These are phyloP conservation scores for Leccinum broughii DNA, from an alignment of 768 basidiomycete species.

Conservation along the genomic window DNA sequence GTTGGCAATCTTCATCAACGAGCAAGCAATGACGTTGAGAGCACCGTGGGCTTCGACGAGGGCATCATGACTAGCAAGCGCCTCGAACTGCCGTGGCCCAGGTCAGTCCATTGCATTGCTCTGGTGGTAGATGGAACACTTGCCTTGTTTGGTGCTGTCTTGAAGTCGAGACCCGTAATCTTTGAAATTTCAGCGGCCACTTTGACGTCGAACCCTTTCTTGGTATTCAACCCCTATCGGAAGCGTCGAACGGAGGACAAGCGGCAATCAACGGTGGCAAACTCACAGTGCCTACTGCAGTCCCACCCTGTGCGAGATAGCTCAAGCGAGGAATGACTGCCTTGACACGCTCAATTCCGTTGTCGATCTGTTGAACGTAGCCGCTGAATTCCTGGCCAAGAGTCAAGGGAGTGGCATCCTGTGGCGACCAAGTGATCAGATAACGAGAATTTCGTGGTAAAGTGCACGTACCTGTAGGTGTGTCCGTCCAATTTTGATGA, in stretches of 20 bases:
- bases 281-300: slow-evolving; percentile 94
- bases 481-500: slow-evolving; percentile 98
- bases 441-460: neutral
- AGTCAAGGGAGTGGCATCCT: slow-evolving; percentile 97
- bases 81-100: slow-evolving; percentile 73
- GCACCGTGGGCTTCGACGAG: slow-evolving; percentile 97
- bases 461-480: slow-evolving; percentile 69
- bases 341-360: slow-evolving; percentile 85
- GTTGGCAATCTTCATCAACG: slow-evolving; percentile 99
- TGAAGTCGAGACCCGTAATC: slow-evolving; percentile 86
- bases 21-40: slow-evolving; percentile 94
- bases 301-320: slow-evolving; percentile 94
- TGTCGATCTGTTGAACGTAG: slow-evolving; percentile 92
- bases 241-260: slow-evolving; percentile 11
- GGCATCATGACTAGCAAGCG: slow-evolving; percentile 96
- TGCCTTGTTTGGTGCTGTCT: slow-evolving; percentile 98
- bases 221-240: slow-evolving; percentile 90
- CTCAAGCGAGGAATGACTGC: slow-evolving; percentile 82
- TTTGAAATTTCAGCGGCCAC: slow-evolving; percentile 90
- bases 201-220: slow-evolving; percentile 93
- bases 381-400: slow-evolving; percentile 99
- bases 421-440: slow-evolving; percentile 10
- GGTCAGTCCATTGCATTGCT: slow-evolving; percentile 6
- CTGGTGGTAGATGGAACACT: slow-evolving; percentile 9
- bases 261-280: neutral